A percentile compares a stretch with the other conserved stretches of the same genome.
These are phyloP conservation scores for Leccinum barrowsii DNA, from an alignment of 768 basidiomycete species.

Conservation along the genomic window DNA sequence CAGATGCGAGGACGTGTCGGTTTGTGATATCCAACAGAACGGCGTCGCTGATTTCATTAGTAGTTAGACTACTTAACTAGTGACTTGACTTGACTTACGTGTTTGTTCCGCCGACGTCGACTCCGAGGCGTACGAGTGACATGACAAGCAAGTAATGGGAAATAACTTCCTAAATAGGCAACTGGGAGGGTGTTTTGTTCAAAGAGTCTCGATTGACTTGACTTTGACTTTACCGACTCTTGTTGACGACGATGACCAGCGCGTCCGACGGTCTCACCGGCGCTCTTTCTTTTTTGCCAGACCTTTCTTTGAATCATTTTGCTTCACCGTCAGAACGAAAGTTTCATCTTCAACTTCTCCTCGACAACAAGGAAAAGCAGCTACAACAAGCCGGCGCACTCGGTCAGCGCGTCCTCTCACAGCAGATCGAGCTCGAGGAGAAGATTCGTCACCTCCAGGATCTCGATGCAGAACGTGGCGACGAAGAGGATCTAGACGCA, in stretches of 20 bases:
- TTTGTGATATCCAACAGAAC: constrained; percentile 22
- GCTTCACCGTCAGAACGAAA: constrained; percentile 59
- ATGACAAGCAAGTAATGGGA: constrained; percentile 1
- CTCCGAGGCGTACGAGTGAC: constrained; percentile 25
- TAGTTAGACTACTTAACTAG: no score
- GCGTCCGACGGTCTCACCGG: constrained; percentile 35
- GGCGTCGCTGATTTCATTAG: constrained; percentile 26
- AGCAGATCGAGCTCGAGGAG: constrained; percentile 91
- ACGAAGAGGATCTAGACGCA: constrained; percentile 59
- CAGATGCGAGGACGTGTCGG: constrained; percentile 23
- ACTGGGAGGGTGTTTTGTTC: not conserved
- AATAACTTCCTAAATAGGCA: constrained; percentile 3
- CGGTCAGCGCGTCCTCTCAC: constrained; percentile 89
- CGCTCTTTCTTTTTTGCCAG: constrained; percentile 37
- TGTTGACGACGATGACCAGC: constrained; percentile 34
- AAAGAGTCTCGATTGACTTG: not conserved
- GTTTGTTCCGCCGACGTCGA: constrained; percentile 35
- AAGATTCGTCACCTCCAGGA: constrained; percentile 81
- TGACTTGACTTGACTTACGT: constrained; percentile 6
- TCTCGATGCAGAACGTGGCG: constrained; percentile 57
- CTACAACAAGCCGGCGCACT: constrained; percentile 88
- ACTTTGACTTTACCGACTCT: not conserved
- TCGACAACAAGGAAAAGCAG: constrained; percentile 90
- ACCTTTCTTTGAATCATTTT: constrained; percentile 39
- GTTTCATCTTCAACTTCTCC: constrained; percentile 60